Evolutionary conservation across 2,329 filamentous ascomycete genomes (phyloP), one percentile per base, ranked within the genome.

Genomic region (Coniella vitis): DNA sequence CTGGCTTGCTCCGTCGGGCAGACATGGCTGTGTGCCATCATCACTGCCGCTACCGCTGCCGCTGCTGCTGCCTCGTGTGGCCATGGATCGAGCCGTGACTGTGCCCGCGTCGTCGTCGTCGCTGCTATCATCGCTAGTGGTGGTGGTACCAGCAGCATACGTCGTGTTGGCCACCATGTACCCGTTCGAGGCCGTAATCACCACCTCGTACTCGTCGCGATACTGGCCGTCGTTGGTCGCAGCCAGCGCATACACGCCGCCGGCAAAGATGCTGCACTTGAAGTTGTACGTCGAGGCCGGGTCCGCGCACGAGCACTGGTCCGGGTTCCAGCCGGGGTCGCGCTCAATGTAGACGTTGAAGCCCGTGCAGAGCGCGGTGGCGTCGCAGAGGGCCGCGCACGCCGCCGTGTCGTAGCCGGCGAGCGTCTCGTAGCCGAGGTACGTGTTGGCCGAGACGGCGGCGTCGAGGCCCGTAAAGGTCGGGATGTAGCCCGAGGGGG

Each of bases 271-370:
- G 22, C 38, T 41, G 38, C 38, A 41, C 22, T 41, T 41, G n/a
- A 41, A 31, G 22, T 41, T 41, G 22, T 41, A 41, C n/a, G 38
- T 41, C 20, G 38, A 22, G 8, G 17, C 38, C 7, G 38, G 38
- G 7, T 4, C 17, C 4, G 38, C 22, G 22, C 38, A 41, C n/a
- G 38, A 41, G 22, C 38, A 41, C n/a, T 41, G 38, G 16, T 41
- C 38, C 12, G 21, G 38, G 22, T 41, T 31, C 38, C 38, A 41
- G 38, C 38, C 38, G 2, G 38, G 38, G n/a, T 31, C 38, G 22
- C 38, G 38, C 22, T 41, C 38, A 16, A 41, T 41, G 38, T 41
- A 41, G 22, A 41, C 17, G 9, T 41, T 41, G 38, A 41, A 41
- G 14, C 38, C 38, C 7, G 38, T 41, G 22, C 38, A 41, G 19